Evolutionary conservation across 768 basidiomycete species (phyloP).

Genomic region (Termitomyces sp.): DNA sequence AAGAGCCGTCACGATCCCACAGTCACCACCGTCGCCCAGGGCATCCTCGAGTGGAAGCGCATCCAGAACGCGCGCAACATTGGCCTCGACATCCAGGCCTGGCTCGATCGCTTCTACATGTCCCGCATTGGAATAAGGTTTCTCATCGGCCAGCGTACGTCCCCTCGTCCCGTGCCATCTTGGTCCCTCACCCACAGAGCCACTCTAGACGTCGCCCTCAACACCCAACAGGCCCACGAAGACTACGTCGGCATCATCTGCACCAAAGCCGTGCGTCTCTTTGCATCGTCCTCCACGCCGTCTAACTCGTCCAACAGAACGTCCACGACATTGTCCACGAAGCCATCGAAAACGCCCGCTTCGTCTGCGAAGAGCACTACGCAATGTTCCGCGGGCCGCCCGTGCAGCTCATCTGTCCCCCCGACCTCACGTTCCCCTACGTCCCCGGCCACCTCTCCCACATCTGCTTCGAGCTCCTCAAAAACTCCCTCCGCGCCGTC

Average conservation of each 20-base stretch:
- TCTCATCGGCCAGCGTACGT: constrained; percentile 90
- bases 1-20: constrained; percentile 96
- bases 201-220: constrained; percentile 83
- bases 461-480: constrained; percentile 94
- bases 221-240: constrained; percentile 82
- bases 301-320: constrained; percentile 45
- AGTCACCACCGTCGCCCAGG: constrained; percentile 94
- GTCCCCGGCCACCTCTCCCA: constrained; percentile 96
- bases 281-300: not conserved
- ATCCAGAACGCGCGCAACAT: constrained; percentile 64
- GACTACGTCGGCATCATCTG: constrained; percentile 98
- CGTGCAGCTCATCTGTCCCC: constrained; percentile 93
- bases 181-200: too few species aligned
- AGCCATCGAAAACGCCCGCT: constrained; percentile 95
- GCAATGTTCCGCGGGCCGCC: constrained; percentile 95
- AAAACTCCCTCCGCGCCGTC: constrained; percentile 95
- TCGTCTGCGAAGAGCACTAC: constrained; percentile 93
- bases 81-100: constrained; percentile 86
- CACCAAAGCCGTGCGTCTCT: constrained; percentile 68
- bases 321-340: constrained; percentile 98
- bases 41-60: constrained; percentile 94
- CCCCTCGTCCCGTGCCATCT: not conserved
- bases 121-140: constrained; percentile 94
- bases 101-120: constrained; percentile 97
- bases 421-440: constrained; percentile 83